Percentiles rank a stretch among this genome's conserved stretches.
Evolutionary conservation across 2,329 filamentous ascomycete genomes (phyloP).

Genomic region (Monilinia fructigena): DNA sequence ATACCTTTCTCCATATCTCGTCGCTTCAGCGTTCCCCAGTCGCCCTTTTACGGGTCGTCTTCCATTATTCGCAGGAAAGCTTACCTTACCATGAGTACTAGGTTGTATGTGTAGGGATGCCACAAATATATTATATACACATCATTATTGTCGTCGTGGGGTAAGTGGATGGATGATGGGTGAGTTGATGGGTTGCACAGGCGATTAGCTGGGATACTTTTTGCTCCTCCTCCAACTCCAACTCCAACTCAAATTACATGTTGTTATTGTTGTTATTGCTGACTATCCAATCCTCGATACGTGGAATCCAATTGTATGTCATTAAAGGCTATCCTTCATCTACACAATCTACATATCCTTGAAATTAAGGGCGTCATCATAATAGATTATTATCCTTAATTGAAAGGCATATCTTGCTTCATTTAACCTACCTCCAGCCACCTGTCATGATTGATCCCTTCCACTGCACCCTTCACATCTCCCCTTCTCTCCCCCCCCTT

Average conservation of each 20-base stretch:
- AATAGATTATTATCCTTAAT: neutral
- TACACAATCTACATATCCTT: neutral
- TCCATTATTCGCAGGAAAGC: too few species aligned
- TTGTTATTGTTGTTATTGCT: too few species aligned
- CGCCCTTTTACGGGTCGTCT: too few species aligned
- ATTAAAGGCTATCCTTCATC: neutral
- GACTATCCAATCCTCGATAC: too few species aligned
- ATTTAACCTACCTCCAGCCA: neutral
- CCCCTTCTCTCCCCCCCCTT: neutral
- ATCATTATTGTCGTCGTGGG: slow-evolving; percentile 14
- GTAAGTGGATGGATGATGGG: slow-evolving; percentile 10
- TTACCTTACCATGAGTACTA: too few species aligned
- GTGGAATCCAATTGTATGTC: too few species aligned
- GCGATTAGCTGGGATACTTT: slow-evolving; percentile 14
- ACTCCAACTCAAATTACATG: too few species aligned
- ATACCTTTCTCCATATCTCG: too few species aligned
- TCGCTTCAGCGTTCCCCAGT: too few species aligned
- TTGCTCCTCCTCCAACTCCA: neutral
- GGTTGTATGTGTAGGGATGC: neutral
- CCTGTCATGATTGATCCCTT: neutral
- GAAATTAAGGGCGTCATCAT: neutral
- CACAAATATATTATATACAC: slow-evolving; percentile 11
- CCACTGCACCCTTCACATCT: neutral
- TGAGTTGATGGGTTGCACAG: slow-evolving; percentile 19
- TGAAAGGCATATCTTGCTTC: slow-evolving; percentile 1